Evolutionary conservation across 805 yeast genomes (phyloP), one percentile per base, ranked within the genome.

Genomic region (Saccharomycopsis schoenii): DNA sequence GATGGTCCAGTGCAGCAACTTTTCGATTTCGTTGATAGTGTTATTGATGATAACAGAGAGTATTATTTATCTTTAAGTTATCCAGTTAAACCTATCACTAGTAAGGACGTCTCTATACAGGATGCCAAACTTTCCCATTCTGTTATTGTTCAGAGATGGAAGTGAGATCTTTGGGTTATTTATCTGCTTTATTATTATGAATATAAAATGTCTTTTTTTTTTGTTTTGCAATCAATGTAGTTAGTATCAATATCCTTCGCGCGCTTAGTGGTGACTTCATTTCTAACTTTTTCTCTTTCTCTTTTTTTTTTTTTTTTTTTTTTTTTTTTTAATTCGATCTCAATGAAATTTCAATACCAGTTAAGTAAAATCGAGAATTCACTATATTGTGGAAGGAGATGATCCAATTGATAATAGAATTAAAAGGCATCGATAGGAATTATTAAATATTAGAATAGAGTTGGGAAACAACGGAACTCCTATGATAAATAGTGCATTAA

Each of bases 141-240:
- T 1, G 97, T 89, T n/a, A 84, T 92, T 37, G 89, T 92, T 17
- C 97, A 90, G 73, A 85, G 94, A 74, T 88, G 96, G 94, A 77
- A 24, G 52, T 47, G 21, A 24, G n/a, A 24, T 21, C 25, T 58
- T 14, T 47, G 9, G 17, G 19, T 14, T 43, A 21, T 47, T 47
- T 47, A 25, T 47, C n/a, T 47, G 52, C 6, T 25, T 19, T 4
- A 40, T 37, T 12, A 5, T 37, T 29, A 29, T 47, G 52, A 47
- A 47, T 47, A 47, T 47, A 47, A 19, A 37, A 37, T 37, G 15
- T 12, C 41, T 15, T 47, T 15, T 10, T 47, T 47, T 21, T 15
- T 17, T 47, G 34, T 21, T 25, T 47, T 47, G 52, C 21, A 47
- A 21, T 47, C n/a, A 19, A 17, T 12, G 29, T 47, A 47, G 3